Evolutionary conservation across 768 basidiomycete species (phyloP).

Genomic region (Chalciporus sphaerocephalus): DNA sequence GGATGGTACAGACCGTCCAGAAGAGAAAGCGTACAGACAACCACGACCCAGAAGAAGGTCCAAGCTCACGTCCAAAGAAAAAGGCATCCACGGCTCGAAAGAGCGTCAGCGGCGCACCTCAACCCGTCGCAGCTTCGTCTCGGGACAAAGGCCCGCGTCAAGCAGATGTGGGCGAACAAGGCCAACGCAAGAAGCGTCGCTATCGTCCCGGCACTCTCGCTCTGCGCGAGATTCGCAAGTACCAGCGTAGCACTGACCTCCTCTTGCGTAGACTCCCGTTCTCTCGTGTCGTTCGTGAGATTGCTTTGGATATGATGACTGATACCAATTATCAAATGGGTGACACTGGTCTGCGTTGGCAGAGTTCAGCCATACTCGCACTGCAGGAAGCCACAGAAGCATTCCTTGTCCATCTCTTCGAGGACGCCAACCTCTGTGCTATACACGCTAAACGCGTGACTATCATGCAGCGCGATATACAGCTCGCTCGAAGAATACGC

Average conservation of each 20-base stretch:
- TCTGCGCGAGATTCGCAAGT: slow-evolving; percentile 87
- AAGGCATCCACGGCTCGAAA: slow-evolving; percentile 72
- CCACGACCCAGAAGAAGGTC: slow-evolving; percentile 28
- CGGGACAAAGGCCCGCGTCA: slow-evolving; percentile 25
- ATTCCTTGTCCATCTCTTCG: slow-evolving; percentile 91
- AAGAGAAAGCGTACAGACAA: slow-evolving; percentile 42
- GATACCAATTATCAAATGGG: slow-evolving; percentile 59
- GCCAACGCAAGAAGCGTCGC: slow-evolving; percentile 49
- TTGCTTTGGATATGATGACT: slow-evolving; percentile 86
- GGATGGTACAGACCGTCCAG: slow-evolving; percentile 71
- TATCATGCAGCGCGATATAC: slow-evolving; percentile 96
- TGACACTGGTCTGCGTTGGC: slow-evolving; percentile 77
- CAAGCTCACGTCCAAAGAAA: slow-evolving; percentile 37
- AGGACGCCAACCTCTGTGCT: slow-evolving; percentile 96
- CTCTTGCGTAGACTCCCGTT: slow-evolving; percentile 87
- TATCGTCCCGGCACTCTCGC: slow-evolving; percentile 90
- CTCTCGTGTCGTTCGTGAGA: slow-evolving; percentile 91
- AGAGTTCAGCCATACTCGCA: slow-evolving; percentile 88
- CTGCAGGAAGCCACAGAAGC: slow-evolving; percentile 97
- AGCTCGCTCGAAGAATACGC: slow-evolving; percentile 91
- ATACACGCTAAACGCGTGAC: slow-evolving; percentile 98
- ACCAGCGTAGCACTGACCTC: slow-evolving; percentile 90
- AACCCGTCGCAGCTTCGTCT: slow-evolving; percentile 26
- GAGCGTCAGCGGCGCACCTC: slow-evolving; percentile 63
- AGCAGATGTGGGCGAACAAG: slow-evolving; percentile 23